Evolutionary conservation across 129 eudicot species (phyloP), one percentile per base, ranked within the genome.

Genomic region (Solidago caesia): DNA sequence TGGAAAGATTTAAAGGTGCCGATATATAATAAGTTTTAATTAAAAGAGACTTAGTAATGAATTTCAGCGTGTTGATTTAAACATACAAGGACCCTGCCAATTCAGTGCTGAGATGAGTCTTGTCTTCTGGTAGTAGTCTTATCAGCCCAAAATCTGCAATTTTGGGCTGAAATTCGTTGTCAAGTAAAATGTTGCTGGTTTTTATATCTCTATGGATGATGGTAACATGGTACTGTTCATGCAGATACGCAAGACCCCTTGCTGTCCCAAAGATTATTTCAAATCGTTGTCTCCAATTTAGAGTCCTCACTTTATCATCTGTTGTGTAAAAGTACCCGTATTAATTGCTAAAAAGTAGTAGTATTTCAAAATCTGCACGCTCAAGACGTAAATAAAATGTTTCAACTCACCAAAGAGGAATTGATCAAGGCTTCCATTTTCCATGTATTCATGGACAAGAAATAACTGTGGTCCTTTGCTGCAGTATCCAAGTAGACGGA

Each of bases 151-250:
- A 90, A 76, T 90, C 96, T 42, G 93, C 85, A 66, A 87, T 85
- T 75, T 90, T 90, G 29, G 91, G 87, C 75, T 76, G 90, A 56
- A 83, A 83, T 13, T 83, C 89, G 15, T 75, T 64, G 42, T 84
- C 93, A 58, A 90, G 87, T 61, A 90, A 68, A 55, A 90, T 90
- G 75, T 90, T 90, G 75, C 92, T 79, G 0, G 92, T 78, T 82
- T 90, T 90, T 33, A 90, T 84, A 75, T 87, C 87, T 77, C 96
- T 71, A 75, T 90, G 96, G 78, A 90, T 83, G 84, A 90, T 87
- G n/a, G 78, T 73, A 1, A 90, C 91, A 67, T 90, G 96, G 69
- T 76, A 90, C 16, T 90, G 89, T 39, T 90, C 92, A n/a, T 87
- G 92, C 69, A 90, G 75, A 78, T 90, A 90, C 8, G 96, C 96